Evolutionary conservation across 345 rosid species (phyloP).

Genomic region (Anastatica hierochuntica): DNA sequence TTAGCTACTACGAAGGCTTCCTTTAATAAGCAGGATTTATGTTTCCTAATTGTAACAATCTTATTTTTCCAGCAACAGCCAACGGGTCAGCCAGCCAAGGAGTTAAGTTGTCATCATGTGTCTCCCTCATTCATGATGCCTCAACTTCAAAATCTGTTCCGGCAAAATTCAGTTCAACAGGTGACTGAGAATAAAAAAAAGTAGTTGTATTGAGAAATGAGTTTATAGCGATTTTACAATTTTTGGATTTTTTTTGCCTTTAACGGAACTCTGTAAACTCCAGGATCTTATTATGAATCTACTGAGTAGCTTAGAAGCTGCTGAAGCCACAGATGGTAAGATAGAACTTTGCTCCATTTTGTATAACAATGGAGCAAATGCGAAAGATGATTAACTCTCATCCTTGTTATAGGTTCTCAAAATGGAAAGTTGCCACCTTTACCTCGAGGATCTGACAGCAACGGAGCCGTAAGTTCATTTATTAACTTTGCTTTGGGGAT

Average conservation of each 20-base stretch:
- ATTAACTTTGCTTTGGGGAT: too few relatives aligned
- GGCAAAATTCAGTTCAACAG: constrained; percentile 83
- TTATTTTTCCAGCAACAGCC: constrained; percentile 30
- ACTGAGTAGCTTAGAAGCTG: constrained; percentile 51
- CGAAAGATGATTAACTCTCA: not conserved
- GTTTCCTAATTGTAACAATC: not conserved
- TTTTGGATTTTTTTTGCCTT: not conserved
- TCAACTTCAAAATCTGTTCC: constrained; percentile 80
- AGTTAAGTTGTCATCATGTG: constrained; percentile 24
- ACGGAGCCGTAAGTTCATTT: constrained; percentile 48
- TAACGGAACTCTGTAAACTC: constrained; percentile 10
- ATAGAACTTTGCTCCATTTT: constrained; percentile 6
- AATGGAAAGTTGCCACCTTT: constrained; percentile 80
- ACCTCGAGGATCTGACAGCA: constrained; percentile 57
- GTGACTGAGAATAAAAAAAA: constrained; percentile 21
- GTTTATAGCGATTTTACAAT: not conserved
- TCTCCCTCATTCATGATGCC: constrained; percentile 46
- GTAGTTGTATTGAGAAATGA: not conserved
- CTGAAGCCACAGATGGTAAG: constrained; percentile 67
- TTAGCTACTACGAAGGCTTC: constrained; percentile 23
- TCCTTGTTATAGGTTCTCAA: constrained; percentile 41
- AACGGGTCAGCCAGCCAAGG: constrained; percentile 40
- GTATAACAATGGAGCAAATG: not conserved
- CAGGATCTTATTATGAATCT: constrained; percentile 73
- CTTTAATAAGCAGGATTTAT: not conserved